A percentile compares a stretch with the other conserved stretches of the same genome.
phyloP scores from a whole-genome alignment of 2,329 filamentous ascomycete genomes.

The Aspergillus uvarum region DNA sequence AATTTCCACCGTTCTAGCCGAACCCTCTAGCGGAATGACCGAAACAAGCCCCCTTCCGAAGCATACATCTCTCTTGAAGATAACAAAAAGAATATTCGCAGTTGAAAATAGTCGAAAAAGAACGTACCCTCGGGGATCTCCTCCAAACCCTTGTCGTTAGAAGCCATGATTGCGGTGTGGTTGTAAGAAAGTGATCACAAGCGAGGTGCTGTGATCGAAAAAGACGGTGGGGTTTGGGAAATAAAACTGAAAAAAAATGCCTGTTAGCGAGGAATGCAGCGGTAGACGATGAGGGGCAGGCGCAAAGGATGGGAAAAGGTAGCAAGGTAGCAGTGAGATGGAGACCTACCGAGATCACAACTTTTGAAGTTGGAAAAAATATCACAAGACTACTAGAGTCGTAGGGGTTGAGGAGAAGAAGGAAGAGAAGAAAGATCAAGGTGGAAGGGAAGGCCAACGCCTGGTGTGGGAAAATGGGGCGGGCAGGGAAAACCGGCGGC shows the following conservation, averaged over 20 bases:
- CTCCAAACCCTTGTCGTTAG: slow-evolving; percentile 92
- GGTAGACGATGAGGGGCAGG: slow-evolving; percentile 32
- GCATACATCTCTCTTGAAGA: slow-evolving; percentile 4
- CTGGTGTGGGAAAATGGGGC: slow-evolving; percentile 24
- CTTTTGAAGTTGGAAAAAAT: slow-evolving; percentile 37
- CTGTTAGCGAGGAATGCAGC: slow-evolving; percentile 35
- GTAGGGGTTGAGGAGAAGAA: slow-evolving; percentile 15
- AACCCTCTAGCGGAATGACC: background rate
- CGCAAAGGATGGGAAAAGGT: slow-evolving; percentile 16
- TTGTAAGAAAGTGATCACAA: slow-evolving; percentile 62
- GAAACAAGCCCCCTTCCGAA: background rate
- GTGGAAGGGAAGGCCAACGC: slow-evolving; percentile 13
- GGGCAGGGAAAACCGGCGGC: slow-evolving; percentile 14
- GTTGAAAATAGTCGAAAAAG: slow-evolving; percentile 10
- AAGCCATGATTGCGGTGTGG: slow-evolving; percentile 89
- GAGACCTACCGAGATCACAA: slow-evolving; percentile 34
- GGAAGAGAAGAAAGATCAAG: slow-evolving; percentile 17
- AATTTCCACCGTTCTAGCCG: slow-evolving; percentile 1
- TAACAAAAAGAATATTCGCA: slow-evolving; percentile 6
- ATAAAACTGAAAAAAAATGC: slow-evolving; percentile 29
- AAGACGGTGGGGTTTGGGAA: slow-evolving; percentile 29
- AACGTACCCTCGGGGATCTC: slow-evolving; percentile 91
- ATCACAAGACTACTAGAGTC: slow-evolving; percentile 30
- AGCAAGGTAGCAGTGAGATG: slow-evolving; percentile 2
- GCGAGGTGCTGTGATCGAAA: slow-evolving; percentile 70